Evolutionary conservation across 306 rosid genomes (phyloP).

Genomic region (Vachellia collinsii): DNA sequence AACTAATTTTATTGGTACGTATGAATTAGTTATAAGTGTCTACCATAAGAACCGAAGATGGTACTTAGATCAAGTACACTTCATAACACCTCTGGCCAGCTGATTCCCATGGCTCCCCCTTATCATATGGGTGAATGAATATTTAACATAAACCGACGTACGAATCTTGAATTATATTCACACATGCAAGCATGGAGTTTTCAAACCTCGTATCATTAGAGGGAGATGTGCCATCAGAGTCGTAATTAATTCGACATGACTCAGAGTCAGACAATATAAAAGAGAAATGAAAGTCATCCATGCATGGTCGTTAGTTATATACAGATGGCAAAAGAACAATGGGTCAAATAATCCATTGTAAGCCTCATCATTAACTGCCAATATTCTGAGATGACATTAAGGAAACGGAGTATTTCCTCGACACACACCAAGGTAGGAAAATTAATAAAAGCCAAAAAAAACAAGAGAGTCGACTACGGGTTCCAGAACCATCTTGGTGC

Average conservation of each 20-base stretch:
- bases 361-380: neutral
- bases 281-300: neutral
- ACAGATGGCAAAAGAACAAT: too few species aligned
- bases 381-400: neutral
- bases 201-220: neutral
- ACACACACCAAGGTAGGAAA: conserved; percentile 16
- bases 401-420: conserved; percentile 7
- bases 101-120: too few species aligned
- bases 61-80: too few species aligned
- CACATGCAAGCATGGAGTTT: neutral
- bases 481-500: neutral
- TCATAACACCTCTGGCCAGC: too few species aligned
- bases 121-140: neutral
- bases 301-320: neutral
- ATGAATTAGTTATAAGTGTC: too few species aligned
- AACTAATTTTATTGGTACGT: too few species aligned
- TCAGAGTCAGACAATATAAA: too few species aligned
- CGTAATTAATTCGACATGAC: neutral
- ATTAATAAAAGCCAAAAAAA: neutral
- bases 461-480: neutral
- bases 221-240: neutral
- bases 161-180: neutral
- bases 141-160: neutral
- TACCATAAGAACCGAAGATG: too few species aligned
- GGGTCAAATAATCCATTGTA: neutral